phyloP scores from a whole-genome alignment of 495 filamentous ascomycete species.

The Penicillium goetzii region DNA sequence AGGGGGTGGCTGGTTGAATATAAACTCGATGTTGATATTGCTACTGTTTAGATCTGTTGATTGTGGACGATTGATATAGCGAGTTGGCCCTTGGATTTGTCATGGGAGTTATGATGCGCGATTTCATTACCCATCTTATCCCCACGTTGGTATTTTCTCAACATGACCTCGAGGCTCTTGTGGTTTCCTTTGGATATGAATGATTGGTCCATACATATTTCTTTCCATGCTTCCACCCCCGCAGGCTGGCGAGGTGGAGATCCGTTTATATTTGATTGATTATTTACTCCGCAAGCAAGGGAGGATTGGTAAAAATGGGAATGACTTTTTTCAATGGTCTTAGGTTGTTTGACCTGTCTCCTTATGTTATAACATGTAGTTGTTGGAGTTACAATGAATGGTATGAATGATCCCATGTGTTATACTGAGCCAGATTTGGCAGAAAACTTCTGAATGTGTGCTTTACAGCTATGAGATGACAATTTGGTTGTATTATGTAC shows the following conservation, averaged over 20 bases:
- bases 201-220: constrained; percentile 18
- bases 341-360: background rate
- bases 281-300: background rate
- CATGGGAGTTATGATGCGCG: background rate
- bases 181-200: background rate
- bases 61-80: background rate
- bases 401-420: background rate
- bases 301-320: constrained; percentile 4
- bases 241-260: constrained; percentile 27
- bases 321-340: constrained; percentile 3
- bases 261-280: background rate
- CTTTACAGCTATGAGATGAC: background rate
- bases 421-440: background rate
- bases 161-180: too few species aligned
- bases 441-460: background rate
- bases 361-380: too few species aligned
- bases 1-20: constrained; percentile 27
- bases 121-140: background rate
- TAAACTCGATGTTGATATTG: background rate
- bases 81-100: background rate
- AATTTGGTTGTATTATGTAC: background rate
- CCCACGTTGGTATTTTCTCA: background rate
- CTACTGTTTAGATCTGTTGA: background rate
- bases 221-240: constrained; percentile 21
- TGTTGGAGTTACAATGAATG: background rate